phyloP scores from a whole-genome alignment of 176 grass and related monocot genomes.

The Musa schizocarpa region DNA sequence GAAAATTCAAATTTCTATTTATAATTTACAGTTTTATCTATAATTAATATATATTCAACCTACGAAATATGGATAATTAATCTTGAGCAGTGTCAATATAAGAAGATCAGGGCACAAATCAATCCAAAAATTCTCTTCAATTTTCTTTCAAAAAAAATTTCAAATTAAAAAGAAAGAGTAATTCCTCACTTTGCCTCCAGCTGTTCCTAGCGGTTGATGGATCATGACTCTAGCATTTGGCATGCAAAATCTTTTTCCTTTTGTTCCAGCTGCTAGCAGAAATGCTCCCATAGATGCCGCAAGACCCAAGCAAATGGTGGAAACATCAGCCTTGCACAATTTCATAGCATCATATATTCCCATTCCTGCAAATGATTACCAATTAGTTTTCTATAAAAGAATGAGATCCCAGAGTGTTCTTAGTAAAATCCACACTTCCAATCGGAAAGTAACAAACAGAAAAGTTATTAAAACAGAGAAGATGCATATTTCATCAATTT shows the following conservation, averaged over 20 bases:
- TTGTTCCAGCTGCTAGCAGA: constrained; percentile 79
- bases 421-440: background rate
- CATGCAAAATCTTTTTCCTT: constrained; percentile 97
- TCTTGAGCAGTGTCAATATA: background rate
- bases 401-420: background rate
- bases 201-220: constrained; percentile 73
- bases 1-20: too few relatives aligned
- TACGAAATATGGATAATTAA: too few relatives aligned
- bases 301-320: constrained; percentile 88
- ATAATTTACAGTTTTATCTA: too few relatives aligned
- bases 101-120: background rate
- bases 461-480: background rate
- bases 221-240: constrained; percentile 98
- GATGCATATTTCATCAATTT: background rate
- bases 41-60: too few relatives aligned
- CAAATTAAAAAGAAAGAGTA: background rate
- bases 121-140: background rate
- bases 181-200: constrained; percentile 53
- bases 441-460: background rate
- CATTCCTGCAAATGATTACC: constrained; percentile 50
- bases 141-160: background rate
- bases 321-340: constrained; percentile 92
- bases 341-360: constrained; percentile 98
- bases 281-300: constrained; percentile 92
- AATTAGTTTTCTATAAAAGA: constrained; percentile 2